These are phyloP conservation scores for Colletotrichum zoysiae DNA, from an alignment of 2,329 filamentous ascomycete genomes.

Conservation along the genomic window DNA sequence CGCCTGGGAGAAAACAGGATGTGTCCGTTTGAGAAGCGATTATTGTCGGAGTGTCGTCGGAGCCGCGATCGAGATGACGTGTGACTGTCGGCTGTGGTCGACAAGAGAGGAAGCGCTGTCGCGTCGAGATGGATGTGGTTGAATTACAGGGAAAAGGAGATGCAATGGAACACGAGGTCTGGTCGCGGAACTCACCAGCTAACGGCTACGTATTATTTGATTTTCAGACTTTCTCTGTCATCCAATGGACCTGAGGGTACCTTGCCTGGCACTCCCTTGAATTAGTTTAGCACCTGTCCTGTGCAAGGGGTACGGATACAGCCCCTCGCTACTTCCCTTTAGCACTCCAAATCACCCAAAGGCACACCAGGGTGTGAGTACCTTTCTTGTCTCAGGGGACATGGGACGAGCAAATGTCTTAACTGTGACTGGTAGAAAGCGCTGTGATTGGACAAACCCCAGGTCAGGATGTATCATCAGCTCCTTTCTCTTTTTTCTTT, in stretches of 20 bases:
- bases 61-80: constrained; percentile 12
- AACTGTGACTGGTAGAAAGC: neutral
- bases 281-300: neutral
- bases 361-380: neutral
- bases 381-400: neutral
- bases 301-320: neutral
- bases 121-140: constrained; percentile 7
- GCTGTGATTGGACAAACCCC: neutral
- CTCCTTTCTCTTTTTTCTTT: neutral
- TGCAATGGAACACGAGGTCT: neutral
- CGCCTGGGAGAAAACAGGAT: neutral
- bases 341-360: neutral
- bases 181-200: neutral
- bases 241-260: constrained; percentile 4
- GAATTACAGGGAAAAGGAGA: constrained; percentile 16
- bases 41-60: neutral
- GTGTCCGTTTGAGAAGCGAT: neutral
- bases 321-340: neutral
- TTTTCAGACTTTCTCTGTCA: constrained; percentile 23
- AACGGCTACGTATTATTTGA: constrained; percentile 28
- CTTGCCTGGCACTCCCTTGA: neutral
- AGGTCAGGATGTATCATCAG: neutral
- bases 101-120: neutral
- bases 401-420: neutral
- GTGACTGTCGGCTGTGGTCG: constrained; percentile 12